Base-by-base conservation (phyloP, 495 filamentous ascomycete genomes). In the Rhypophila decipiens region DNA sequence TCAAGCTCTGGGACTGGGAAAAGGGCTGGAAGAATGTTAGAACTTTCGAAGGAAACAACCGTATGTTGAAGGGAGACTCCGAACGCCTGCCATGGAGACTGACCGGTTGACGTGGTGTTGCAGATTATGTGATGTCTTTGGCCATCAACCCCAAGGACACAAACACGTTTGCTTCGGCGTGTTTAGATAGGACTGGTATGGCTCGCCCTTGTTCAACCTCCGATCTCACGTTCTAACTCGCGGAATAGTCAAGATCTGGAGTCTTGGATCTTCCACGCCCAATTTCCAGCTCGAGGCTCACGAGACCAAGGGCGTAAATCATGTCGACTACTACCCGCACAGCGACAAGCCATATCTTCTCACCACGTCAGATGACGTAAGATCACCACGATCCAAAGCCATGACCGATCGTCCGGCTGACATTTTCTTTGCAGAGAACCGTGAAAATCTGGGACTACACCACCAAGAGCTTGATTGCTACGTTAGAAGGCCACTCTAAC, bases 121-220 rank as follows among this genome's bases (percentile, higher is more conserved):
- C 42, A 63, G 62, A 63, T 44, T 63, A 65, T 39, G 93, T 97
- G 34, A 98, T 98, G 94, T 89, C 90, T n/a, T 77, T 99, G 52
- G 83, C 94, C n/a, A 95, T 99, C 64, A 97, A 99, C 67, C 93
- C 93, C 13, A 99, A 97, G 66, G 93, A 97, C 56, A 96, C 94
- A 18, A 99, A 99, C 63, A 80, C 93, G 15, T 98, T 98, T 63
- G 93, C 93, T 24, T 94, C 88, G 3, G 94, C 93, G 9, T 99
- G 93, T 77, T 70, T 99, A 59, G 93, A 98, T 64, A 79, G 93
- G 49, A 95, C 90, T 20, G 78, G 94, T 96, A 61, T 90, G 90
- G 84, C 1, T 7, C 24, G 8, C 5, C 17, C 4, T 11, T 19
- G 10, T n/a, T 19, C 2, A 13, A 4, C 13, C 17, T 10, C 13